These are phyloP conservation scores for Zelopaecilomyces penicillatus DNA, from an alignment of 2,329 filamentous ascomycete genomes.

Conservation along the genomic window DNA sequence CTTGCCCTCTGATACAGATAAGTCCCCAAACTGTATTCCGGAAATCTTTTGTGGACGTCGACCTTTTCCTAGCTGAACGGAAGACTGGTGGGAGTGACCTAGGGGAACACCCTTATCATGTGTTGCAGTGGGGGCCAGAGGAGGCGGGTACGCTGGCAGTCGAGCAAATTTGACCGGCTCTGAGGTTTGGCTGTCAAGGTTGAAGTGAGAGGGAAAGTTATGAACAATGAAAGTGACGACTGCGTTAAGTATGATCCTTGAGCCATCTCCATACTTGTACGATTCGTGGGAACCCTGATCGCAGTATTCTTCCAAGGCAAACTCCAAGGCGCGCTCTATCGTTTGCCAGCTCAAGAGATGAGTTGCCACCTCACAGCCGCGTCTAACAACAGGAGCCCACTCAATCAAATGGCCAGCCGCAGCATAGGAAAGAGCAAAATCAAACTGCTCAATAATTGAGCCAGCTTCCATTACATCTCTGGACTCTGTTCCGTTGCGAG, in stretches of 20 bases:
- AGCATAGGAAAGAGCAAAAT: constrained; percentile 55
- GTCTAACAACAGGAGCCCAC: constrained; percentile 44
- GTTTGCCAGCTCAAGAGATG: constrained; percentile 55
- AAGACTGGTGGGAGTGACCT: constrained; percentile 20
- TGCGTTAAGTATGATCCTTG: constrained; percentile 44
- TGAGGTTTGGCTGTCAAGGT: constrained; percentile 40
- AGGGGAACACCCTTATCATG: constrained; percentile 19
- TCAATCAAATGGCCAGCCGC: constrained; percentile 52
- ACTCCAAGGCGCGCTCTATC: constrained; percentile 51
- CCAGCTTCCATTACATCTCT: constrained; percentile 29
- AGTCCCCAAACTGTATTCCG: constrained; percentile 64
- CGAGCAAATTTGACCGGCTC: constrained; percentile 32
- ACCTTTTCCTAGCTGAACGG: constrained; percentile 25
- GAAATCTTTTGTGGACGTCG: constrained; percentile 46
- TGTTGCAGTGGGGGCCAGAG: constrained; percentile 13
- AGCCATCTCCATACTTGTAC: constrained; percentile 45
- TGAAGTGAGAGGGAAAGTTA: constrained; percentile 52
- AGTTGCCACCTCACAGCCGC: constrained; percentile 52
- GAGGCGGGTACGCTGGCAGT: constrained; percentile 22
- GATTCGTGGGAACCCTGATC: constrained; percentile 32
- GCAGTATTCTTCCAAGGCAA: constrained; percentile 36
- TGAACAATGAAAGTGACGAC: constrained; percentile 51
- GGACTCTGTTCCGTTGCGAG: constrained; percentile 18
- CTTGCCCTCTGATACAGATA: constrained; percentile 31
- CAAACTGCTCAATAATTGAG: constrained; percentile 35